Base-by-base conservation (phyloP, 1,139 yeast species). In the Geotrichum carabidarum region DNA sequence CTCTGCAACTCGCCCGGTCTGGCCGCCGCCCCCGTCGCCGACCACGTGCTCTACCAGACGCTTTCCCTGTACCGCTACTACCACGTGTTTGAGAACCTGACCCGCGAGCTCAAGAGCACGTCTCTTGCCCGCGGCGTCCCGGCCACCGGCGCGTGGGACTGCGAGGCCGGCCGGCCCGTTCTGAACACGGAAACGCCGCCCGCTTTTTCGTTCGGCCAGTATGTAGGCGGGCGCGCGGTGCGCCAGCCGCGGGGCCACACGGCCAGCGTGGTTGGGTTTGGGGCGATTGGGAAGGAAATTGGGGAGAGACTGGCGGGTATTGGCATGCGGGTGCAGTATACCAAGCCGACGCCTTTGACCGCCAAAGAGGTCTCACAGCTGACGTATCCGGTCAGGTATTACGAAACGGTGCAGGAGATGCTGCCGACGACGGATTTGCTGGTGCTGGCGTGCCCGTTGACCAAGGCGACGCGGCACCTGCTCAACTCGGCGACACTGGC, bases 21-120 rank as follows among this genome's bases (percentile, higher is more conserved):
- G 45, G 81, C 87, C 0, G 79, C 84, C 3, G 79, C 75, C 50
- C 86, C 88, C 11, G 96, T 88, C n/a, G 89, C 94, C 1, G 95
- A 88, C 62, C 69, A 82, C 57, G 94, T 84, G 0, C 70, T 86
- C 48, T 78, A 75, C 63, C 75, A 83, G 61, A 71, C 87, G 0
- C 68, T 86, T 58, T 74, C 80, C 40, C 78, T 84, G 35, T 84
- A 84, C 70, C 75, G 95, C 60, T 77, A 79, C 70, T 81, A 83
- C 58, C 70, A 77, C 2, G 67, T 77, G 17, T 81, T 79, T 67
- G 81, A 78, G 58, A 65, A 68, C 12, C 66, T 72, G 32, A 70
- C 83, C 45, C 70, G 75, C 48, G 58, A 63, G 7, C 61, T 62
- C 8, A 72, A 74, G 50, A 69, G 76, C 60, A 78, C 88, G 1